These are phyloP conservation scores for Lentinula aciculospora DNA, from an alignment of 768 basidiomycete genomes.

Conservation along the genomic window DNA sequence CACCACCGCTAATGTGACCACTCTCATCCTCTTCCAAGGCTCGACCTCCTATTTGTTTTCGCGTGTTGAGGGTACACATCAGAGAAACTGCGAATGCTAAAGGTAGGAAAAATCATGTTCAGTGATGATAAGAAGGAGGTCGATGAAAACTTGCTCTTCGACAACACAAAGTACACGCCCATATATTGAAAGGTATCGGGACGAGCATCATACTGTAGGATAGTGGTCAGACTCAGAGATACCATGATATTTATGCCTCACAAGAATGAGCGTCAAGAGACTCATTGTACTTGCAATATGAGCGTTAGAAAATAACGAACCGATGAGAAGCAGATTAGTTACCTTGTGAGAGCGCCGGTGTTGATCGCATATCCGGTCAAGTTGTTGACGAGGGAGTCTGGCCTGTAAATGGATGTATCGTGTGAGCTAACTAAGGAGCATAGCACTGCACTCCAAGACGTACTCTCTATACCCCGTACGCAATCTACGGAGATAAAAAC, in stretches of 20 bases:
- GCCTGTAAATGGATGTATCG: no score
- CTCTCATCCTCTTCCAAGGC: not conserved
- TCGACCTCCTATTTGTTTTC: not conserved
- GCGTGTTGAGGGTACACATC: not conserved
- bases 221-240: not conserved
- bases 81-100: not conserved
- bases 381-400: constrained; percentile 53
- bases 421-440: no score
- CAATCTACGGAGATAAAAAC: constrained; percentile 52
- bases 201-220: not conserved
- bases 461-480: constrained; percentile 47
- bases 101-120: not conserved
- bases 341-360: constrained; percentile 62
- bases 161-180: constrained; percentile 1
- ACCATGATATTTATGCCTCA: not conserved
- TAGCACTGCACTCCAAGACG: constrained; percentile 9
- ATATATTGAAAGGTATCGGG: not conserved
- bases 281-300: not conserved
- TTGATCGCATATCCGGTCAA: constrained; percentile 59
- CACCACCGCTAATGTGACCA: not conserved
- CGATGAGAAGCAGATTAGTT: not conserved
- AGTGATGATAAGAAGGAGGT: not conserved
- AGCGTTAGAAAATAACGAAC: not conserved
- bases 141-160: not conserved
- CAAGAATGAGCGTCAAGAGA: not conserved